phyloP scores from a whole-genome alignment of 2,329 filamentous ascomycete genomes.

The Botrytis pseudocinerea region DNA sequence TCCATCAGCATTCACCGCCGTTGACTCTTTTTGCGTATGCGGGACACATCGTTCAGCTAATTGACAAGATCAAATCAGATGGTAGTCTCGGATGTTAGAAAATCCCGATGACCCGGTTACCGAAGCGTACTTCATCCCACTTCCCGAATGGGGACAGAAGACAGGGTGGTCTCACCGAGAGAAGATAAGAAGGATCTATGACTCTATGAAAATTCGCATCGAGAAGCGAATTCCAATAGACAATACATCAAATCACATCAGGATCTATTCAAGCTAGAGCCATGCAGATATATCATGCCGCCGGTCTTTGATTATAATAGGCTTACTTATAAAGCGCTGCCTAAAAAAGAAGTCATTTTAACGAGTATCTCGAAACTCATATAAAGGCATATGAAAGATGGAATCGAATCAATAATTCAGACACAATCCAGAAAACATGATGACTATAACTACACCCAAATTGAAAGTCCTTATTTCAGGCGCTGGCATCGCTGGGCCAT shows the following conservation, averaged over 20 bases:
- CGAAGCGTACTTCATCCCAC: neutral
- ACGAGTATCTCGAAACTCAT: neutral
- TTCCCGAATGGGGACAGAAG: neutral
- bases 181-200: neutral
- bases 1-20: neutral
- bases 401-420: no score
- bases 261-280: neutral
- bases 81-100: neutral
- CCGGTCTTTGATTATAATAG: neutral
- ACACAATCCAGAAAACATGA: neutral
- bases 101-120: neutral
- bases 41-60: neutral
- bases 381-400: neutral
- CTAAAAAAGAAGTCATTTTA: neutral
- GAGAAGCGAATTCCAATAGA: neutral
- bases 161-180: neutral
- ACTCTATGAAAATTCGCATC: neutral
- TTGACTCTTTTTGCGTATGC: neutral
- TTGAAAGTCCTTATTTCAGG: slow-evolving; percentile 41
- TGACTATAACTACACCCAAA: neutral
- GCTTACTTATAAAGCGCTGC: neutral
- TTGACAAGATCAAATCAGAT: neutral
- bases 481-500: slow-evolving; percentile 43
- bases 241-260: neutral
- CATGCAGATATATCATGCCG: neutral